Conservation (phyloP, 768 basidiomycete species). For the Hortiboletus flavorubellus region DNA sequence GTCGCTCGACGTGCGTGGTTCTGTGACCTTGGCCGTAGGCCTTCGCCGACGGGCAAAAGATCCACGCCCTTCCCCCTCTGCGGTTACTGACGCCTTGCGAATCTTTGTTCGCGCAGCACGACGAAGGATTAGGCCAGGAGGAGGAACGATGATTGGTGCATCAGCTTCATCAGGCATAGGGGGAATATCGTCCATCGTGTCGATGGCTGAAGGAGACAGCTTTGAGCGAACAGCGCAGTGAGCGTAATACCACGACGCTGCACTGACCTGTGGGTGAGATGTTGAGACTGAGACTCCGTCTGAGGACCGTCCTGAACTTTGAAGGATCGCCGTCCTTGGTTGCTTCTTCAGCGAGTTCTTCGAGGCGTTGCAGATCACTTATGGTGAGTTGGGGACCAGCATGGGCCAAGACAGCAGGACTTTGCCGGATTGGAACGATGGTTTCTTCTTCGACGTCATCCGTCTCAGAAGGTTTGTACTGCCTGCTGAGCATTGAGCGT, state of each 20-base stretch:
- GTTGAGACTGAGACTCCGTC: constrained; percentile 87
- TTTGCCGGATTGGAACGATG: constrained; percentile 67
- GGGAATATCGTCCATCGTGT: constrained; percentile 63
- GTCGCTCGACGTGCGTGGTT: constrained; percentile 65
- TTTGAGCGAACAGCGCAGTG: constrained; percentile 20
- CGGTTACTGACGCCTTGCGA: constrained; percentile 74
- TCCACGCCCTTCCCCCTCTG: constrained; percentile 80
- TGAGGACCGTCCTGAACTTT: constrained; percentile 71
- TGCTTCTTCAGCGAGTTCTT: constrained; percentile 90
- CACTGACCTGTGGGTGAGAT: constrained; percentile 78
- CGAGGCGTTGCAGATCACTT: constrained; percentile 89
- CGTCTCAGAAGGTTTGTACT: constrained; percentile 79
- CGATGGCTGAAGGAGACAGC: constrained; percentile 46
- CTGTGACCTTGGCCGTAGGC: constrained; percentile 28
- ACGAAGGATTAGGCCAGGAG: constrained; percentile 84
- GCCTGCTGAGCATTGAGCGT: constrained; percentile 91
- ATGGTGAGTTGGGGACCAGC: constrained; percentile 86
- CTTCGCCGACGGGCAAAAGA: constrained; percentile 46
- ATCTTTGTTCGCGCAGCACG: constrained; percentile 95
- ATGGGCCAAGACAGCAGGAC: constrained; percentile 62
- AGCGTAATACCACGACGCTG: constrained; percentile 8
- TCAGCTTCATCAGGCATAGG: constrained; percentile 79
- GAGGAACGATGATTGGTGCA: constrained; percentile 81
- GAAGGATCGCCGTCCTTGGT: constrained; percentile 79
- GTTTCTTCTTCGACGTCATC: constrained; percentile 73